phyloP scores from a whole-genome alignment of 2,329 filamentous ascomycete species.

The Claviceps africana region DNA sequence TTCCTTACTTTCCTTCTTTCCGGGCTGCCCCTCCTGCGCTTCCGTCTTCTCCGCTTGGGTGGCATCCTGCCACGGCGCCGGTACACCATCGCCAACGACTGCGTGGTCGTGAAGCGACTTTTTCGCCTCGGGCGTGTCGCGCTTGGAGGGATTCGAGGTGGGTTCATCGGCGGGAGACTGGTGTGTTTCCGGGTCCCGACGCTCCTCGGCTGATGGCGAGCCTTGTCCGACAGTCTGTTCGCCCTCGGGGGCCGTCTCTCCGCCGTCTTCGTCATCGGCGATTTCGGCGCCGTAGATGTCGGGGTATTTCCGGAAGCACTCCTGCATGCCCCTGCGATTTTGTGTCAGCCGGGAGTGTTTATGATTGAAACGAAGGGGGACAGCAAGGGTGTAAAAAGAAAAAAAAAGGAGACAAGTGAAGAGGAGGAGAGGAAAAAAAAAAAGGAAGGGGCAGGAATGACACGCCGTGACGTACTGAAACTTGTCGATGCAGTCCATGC shows the following conservation, averaged over 20 bases:
- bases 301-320: conserved; percentile 86
- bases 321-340: conserved; percentile 70
- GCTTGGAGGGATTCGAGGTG: neutral
- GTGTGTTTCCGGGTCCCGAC: neutral
- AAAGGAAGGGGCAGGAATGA: too few relatives aligned
- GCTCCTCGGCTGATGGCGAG: neutral
- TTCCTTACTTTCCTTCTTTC: conserved; percentile 8
- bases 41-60: conserved; percentile 15
- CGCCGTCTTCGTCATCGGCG: conserved; percentile 52
- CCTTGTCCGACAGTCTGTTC: neutral
- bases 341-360: conserved; percentile 13
- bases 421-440: too few relatives aligned
- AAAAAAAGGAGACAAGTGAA: neutral
- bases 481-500: conserved; percentile 93
- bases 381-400: neutral
- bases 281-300: conserved; percentile 87
- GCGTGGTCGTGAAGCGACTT: conserved; percentile 3
- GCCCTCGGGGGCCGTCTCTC: conserved; percentile 13
- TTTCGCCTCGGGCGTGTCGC: conserved; percentile 7
- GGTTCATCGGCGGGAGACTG: conserved; percentile 5
- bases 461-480: conserved; percentile 58
- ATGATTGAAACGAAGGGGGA: neutral
- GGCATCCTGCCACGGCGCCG: conserved; percentile 16
- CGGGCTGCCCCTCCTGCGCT: conserved; percentile 8
- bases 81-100: conserved; percentile 4